phyloP scores from a whole-genome alignment of 768 basidiomycete genomes.

The Trametes gibbosa region DNA sequence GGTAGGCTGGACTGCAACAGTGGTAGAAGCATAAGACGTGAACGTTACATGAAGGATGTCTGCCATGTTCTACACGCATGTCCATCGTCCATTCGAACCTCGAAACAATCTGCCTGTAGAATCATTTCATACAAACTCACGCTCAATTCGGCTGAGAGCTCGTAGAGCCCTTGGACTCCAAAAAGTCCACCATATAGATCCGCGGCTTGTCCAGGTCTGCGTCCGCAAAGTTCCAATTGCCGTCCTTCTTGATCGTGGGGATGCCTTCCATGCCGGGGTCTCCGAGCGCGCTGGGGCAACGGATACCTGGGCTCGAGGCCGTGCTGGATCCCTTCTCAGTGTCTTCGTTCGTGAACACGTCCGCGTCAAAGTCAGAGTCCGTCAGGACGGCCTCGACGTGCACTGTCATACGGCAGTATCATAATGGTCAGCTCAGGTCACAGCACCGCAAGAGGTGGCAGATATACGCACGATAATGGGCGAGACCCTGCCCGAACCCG shows the following conservation, averaged over 20 bases:
- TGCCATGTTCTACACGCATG: neutral
- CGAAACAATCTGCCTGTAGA: no score
- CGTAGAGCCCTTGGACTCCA: neutral
- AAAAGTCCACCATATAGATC: constrained; percentile 24
- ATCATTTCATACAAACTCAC: no score
- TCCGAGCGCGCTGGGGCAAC: constrained; percentile 13
- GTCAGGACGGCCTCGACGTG: constrained; percentile 24
- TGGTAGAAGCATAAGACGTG: neutral
- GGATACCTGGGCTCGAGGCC: neutral
- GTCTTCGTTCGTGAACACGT: constrained; percentile 23
- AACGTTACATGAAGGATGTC: neutral
- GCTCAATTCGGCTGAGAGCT: neutral
- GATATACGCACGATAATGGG: constrained; percentile 48
- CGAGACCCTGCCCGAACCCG: constrained; percentile 55
- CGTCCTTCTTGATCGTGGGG: constrained; percentile 19
- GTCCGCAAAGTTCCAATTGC: constrained; percentile 24
- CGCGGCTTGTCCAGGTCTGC: constrained; percentile 18
- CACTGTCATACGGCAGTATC: constrained; percentile 3
- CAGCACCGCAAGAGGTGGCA: neutral
- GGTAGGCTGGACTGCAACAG: no score
- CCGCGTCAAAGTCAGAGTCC: constrained; percentile 28
- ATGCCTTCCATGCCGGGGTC: constrained; percentile 6
- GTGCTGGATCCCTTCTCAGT: constrained; percentile 4
- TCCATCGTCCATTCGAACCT: neutral
- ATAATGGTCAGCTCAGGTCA: no score